Percentiles rank a stretch among this genome's conserved stretches.
These are phyloP conservation scores for Lichtheimia ramosa DNA, from an alignment of 371 early-diverging fungal species.

Conservation along the genomic window DNA sequence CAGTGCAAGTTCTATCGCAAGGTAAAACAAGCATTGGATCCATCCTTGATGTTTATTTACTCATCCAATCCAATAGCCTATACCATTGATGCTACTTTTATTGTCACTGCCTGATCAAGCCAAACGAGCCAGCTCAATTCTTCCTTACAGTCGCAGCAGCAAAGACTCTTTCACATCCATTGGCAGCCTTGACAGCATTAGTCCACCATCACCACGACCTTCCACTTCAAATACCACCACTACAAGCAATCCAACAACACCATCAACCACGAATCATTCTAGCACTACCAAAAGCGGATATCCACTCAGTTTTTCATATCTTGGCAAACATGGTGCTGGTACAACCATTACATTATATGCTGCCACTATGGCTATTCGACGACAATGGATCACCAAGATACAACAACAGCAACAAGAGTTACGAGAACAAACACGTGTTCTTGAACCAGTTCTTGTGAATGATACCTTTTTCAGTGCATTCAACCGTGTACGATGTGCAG, in stretches of 20 bases:
- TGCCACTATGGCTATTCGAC: slow-evolving; percentile 67
- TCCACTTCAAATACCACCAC: slow-evolving; percentile 6
- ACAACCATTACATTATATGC: slow-evolving; percentile 74
- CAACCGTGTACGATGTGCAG: slow-evolving; percentile 38
- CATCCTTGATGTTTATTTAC: no score
- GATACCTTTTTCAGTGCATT: slow-evolving; percentile 33
- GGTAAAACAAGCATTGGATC: slow-evolving; percentile 12
- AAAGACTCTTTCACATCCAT: slow-evolving; percentile 15
- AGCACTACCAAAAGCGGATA: slow-evolving; percentile 41
- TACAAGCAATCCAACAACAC: neutral
- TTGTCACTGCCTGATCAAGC: slow-evolving; percentile 62
- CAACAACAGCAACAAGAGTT: slow-evolving; percentile 68
- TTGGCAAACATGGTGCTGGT: slow-evolving; percentile 66
- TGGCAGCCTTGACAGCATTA: slow-evolving; percentile 11
- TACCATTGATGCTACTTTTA: slow-evolving; percentile 72
- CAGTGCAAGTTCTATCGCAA: slow-evolving; percentile 39
- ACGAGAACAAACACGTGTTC: slow-evolving; percentile 56
- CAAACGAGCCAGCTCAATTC: slow-evolving; percentile 35
- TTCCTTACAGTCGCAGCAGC: slow-evolving; percentile 34
- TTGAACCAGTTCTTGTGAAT: slow-evolving; percentile 53
- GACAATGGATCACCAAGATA: slow-evolving; percentile 85
- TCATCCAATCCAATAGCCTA: slow-evolving; percentile 57
- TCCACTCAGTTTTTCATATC: slow-evolving; percentile 73
- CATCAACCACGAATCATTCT: neutral
- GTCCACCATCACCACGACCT: neutral